Evolutionary conservation across 2,329 filamentous ascomycete genomes (phyloP).

Genomic region (Cytospora mali): DNA sequence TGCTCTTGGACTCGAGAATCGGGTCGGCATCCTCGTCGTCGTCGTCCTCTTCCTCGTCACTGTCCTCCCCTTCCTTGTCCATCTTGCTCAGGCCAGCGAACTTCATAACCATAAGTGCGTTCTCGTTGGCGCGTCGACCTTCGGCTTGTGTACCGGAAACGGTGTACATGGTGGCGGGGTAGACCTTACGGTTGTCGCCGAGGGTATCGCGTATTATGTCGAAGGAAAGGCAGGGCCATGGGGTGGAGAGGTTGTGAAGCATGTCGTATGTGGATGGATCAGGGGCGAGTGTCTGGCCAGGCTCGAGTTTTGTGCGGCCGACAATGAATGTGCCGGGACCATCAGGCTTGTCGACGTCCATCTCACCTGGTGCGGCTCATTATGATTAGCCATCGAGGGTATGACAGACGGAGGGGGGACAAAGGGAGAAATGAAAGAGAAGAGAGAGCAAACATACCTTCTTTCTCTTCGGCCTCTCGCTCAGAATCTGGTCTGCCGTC

Average conservation of each 20-base stretch:
- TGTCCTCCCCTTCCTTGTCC: conserved; percentile 70
- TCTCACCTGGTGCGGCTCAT: conserved; percentile 54
- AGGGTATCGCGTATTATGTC: conserved; percentile 86
- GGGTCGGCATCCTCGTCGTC: conserved; percentile 82
- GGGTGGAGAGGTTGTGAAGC: conserved; percentile 90
- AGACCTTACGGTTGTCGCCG: conserved; percentile 87
- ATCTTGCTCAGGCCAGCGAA: conserved; percentile 89
- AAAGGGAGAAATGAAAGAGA: neutral
- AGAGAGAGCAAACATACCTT: conserved; percentile 52
- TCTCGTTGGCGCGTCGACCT: conserved; percentile 72
- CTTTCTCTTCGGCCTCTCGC: conserved; percentile 84
- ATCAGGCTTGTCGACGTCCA: conserved; percentile 69
- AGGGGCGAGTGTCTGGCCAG: conserved; percentile 87
- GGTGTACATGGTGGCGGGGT: conserved; percentile 92
- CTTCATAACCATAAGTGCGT: conserved; percentile 95
- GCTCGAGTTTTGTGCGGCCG: conserved; percentile 85
- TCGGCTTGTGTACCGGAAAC: conserved; percentile 95
- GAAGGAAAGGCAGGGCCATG: conserved; percentile 96
- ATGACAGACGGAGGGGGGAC: neutral
- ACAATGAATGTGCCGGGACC: conserved; percentile 89
- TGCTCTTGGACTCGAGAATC: conserved; percentile 88
- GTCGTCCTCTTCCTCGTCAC: conserved; percentile 70
- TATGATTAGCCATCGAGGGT: conserved; percentile 2
- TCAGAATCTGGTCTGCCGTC: conserved; percentile 92
- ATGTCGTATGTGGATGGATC: conserved; percentile 97